Evolutionary conservation across 2,329 filamentous ascomycete species (phyloP).

Genomic region (Colletotrichum truncatum): DNA sequence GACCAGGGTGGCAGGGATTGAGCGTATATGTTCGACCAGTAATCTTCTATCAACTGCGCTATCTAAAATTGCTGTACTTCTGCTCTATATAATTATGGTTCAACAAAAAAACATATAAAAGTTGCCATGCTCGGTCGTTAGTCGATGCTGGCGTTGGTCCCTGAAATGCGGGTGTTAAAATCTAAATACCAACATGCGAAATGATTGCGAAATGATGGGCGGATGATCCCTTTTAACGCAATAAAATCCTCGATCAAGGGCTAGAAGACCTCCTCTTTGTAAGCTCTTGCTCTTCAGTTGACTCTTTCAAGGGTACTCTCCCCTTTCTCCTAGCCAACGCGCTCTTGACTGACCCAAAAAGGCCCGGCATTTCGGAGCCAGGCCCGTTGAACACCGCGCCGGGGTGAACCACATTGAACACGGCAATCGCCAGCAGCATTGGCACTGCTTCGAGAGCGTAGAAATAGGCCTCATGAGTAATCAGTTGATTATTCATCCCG

Average conservation of each 20-base stretch:
- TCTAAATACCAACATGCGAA: too few species aligned
- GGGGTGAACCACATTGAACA: constrained; percentile 54
- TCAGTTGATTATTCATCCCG: constrained; percentile 38
- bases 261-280: background rate
- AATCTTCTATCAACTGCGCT: background rate
- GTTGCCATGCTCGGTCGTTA: background rate
- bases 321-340: background rate
- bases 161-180: background rate
- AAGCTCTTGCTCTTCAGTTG: constrained; percentile 8
- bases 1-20: background rate
- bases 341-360: background rate
- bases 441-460: constrained; percentile 54
- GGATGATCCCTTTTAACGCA: too few species aligned
- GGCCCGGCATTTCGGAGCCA: constrained; percentile 21
- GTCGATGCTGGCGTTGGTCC: background rate
- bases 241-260: background rate
- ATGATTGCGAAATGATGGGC: too few species aligned
- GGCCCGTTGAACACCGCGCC: constrained; percentile 28
- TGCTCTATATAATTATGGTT: too few species aligned
- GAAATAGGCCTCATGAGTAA: constrained; percentile 53
- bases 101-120: too few species aligned
- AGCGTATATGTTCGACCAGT: background rate
- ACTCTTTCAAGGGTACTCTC: background rate
- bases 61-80: too few species aligned
- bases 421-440: constrained; percentile 52